Base-by-base conservation (phyloP, 129 eudicot species). In the Chrysanthemum makinoi region DNA sequence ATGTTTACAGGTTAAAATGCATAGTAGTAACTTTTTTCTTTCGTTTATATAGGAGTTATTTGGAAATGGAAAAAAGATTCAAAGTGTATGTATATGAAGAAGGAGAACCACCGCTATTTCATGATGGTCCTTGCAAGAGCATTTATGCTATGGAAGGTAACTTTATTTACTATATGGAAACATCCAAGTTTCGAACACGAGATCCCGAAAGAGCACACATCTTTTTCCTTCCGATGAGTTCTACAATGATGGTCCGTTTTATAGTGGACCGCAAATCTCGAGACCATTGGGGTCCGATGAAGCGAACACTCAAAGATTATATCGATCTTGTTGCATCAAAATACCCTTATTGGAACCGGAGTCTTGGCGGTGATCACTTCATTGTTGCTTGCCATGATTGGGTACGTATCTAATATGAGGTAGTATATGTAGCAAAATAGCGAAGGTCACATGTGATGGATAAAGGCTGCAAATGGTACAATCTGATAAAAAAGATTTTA, bases 361-460 rank as follows among this genome's bases (percentile, higher is more conserved):
- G 80, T 64, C 80, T 66, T 17, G 89, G 82, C 0, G 84, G 86
- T 1, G 89, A 85, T 69, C 89, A 85, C 59, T 81, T 85, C 78
- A 79, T 85, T 80, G 84, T 81, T 24, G 80, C 89, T 71, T 85
- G 89, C 79, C 89, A 85, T 56, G 89, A 85, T 75, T 85, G 89
- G 89, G 89, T 81, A 81, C 9, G 72, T 48, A 19, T 39, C 0
- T 39, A 39, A 39, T 39, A 39, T 39, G 6, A 39, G 9, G 44
- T 39, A 39, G 44, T 39, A 39, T 8, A 39, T 39, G 44, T 39
- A 39, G 44, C 9, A 39, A 39, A 39, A 33, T 33, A 33, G 39
- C 39, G 4, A 39, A 39, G 44, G 44, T 39, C 44, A 39, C 44
- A 6, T 39, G 44, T 39, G 44, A 39, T 39, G 9, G 6, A 33